Base-by-base conservation (phyloP, 177 flowering plant genomes). In the Vitis hybrid region DNA sequence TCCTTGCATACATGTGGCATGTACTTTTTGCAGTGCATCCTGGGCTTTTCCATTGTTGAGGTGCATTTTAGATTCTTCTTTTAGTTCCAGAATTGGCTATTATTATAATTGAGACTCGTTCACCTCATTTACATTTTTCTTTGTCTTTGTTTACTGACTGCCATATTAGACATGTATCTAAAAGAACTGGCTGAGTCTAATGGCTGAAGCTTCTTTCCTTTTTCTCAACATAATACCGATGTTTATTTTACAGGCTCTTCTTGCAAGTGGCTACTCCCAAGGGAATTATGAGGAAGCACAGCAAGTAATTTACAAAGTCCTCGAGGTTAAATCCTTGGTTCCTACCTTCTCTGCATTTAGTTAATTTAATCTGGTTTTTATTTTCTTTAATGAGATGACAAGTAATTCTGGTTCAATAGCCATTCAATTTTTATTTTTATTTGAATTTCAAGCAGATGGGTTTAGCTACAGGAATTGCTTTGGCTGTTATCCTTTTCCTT, bases 211-310 rank as follows among this genome's bases (percentile, higher is more conserved):
- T 62, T n/a, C 50, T 11, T 51, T 55, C 19, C 15, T 51, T 18
- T 26, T 18, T 49, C 11, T 69, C 11, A 50, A 50, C 48, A 26
- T 60, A n/a, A 48, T 7, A 6, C 45, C 39, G 11, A 19, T 72
- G 30, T 61, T 76, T 65, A n/a, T 78, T 74, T 76, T 12, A 30
- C 85, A 93, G 99, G 88, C 96, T 74, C 92, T 95, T 75, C 93
- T 95, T 74, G 98, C 98, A 17, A 76, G 85, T 75, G 79, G 74
- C 66, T 93, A 84, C 71, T 77, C 92, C 49, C 82, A 80, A 75
- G 88, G 88, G 75, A 72, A 93, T 62, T 95, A 90, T 80, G 71
- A 65, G 66, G 79, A 83, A 76, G 91, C 98, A 56, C 86, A 87
- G 6, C 73, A 77, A 75, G 94, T 93, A 70, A 77, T 85, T 64